Evolutionary conservation across 768 basidiomycete genomes (phyloP).

Genomic region (Coprinopsis cinerea): DNA sequence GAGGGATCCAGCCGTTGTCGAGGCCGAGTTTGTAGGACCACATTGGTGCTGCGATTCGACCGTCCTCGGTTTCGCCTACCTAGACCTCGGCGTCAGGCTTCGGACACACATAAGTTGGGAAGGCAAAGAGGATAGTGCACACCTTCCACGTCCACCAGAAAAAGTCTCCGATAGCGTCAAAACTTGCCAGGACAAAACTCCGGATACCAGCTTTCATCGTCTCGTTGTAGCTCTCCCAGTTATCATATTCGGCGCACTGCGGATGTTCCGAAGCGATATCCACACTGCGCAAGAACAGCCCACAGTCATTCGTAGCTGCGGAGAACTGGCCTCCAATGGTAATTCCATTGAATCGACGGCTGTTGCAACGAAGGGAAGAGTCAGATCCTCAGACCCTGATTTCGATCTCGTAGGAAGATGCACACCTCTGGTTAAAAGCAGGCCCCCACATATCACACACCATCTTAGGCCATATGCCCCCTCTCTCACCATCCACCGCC

Average conservation of each 20-base stretch:
- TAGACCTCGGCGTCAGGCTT: too few species aligned
- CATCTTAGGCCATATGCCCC: constrained; percentile 23
- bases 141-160: constrained; percentile 47
- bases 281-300: constrained; percentile 16
- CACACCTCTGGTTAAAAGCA: constrained; percentile 43
- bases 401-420: constrained; percentile 19
- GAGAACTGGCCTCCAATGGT: constrained; percentile 70
- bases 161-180: constrained; percentile 37
- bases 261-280: constrained; percentile 26
- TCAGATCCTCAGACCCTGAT: not conserved
- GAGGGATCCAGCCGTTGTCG: constrained; percentile 69
- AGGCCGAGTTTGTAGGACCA: constrained; percentile 43
- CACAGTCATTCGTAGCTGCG: constrained; percentile 55
- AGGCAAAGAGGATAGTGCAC: too few species aligned
- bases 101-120: too few species aligned
- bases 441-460: constrained; percentile 29
- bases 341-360: constrained; percentile 48
- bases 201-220: constrained; percentile 30
- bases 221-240: constrained; percentile 44
- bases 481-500: constrained; percentile 26
- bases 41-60: constrained; percentile 27
- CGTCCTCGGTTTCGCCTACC: too few species aligned
- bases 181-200: constrained; percentile 52
- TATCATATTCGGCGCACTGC: constrained; percentile 36
- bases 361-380: constrained; percentile 14